Evolutionary conservation across 1,284 basidiomycete species (phyloP), one percentile per base, ranked within the genome.

Genomic region (Sanghuangporus weigelae): DNA sequence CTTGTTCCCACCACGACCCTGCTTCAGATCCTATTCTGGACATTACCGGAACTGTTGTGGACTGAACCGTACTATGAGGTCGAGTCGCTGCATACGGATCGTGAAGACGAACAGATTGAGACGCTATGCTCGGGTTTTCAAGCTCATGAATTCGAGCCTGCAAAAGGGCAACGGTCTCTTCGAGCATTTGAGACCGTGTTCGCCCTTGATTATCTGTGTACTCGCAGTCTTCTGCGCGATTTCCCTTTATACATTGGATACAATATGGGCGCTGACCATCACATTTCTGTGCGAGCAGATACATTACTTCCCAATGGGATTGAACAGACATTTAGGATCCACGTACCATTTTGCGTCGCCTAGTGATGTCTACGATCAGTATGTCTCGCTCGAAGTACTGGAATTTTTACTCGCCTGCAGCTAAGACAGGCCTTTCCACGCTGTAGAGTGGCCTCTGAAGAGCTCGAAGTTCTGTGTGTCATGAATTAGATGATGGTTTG

Each of bases 271-370:
- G 72, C 1, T 58, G 49, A 7, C 79, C 78, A 59, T 80, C 78
- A 44, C 78, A 79, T 72, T 71, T 79, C 78, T 79, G 59, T 8
- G 31, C n/a, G n/a, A 36, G 56, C 61, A 40, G 6, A 3, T 44
- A 53, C 42, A 46, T 31, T 31, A 10, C 5, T 38, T 14, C 12
- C 16, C 14, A 16, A 38, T 7, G 14, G 1, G 2, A n/a, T 57
- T 51, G 49, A 6, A 19, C 35, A 7, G 8, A 26, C 23, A 11
- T 36, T 38, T 23, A 39, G 26, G 2, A 7, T 12, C 35, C 8
- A 55, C 71, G 50, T 36, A 76, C 78, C 71, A 79, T 75, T 68
- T 80, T 79, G 31, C 78, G 72, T 62, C 75, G 76, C 61, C 77
- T 78, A 51, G 11, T 31, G 44, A 16, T 46, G 26, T 56, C 38